Evolutionary conservation across 2,329 filamentous ascomycete species (phyloP).

Genomic region (Spiromastix sp.): DNA sequence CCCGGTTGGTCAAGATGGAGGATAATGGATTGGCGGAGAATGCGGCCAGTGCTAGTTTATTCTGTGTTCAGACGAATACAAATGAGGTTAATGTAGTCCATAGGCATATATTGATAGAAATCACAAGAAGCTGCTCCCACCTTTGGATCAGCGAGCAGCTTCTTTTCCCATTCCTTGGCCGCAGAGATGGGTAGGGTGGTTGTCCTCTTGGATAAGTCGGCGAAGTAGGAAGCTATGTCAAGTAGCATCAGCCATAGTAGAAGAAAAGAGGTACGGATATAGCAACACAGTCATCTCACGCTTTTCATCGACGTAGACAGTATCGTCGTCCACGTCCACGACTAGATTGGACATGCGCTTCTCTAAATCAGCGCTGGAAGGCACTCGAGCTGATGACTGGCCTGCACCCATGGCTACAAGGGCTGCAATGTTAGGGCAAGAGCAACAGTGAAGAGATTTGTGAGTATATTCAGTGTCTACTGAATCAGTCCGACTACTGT

Average conservation of each 20-base stretch:
- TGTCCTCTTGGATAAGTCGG: constrained; percentile 8
- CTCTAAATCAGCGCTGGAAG: neutral
- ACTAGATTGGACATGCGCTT: constrained; percentile 4
- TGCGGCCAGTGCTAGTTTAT: constrained; percentile 65
- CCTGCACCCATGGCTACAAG: constrained; percentile 11
- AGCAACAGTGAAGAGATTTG: too few species aligned
- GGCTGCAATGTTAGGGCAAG: too few species aligned
- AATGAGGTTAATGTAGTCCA: too few species aligned
- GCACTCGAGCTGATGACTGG: constrained; percentile 5
- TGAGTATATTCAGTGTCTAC: too few species aligned
- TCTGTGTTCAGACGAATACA: constrained; percentile 26
- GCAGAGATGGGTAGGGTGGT: constrained; percentile 14
- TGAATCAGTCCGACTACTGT: too few species aligned
- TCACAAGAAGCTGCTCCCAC: constrained; percentile 11
- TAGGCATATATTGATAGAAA: neutral
- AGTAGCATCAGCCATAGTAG: too few species aligned
- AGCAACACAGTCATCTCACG: too few species aligned
- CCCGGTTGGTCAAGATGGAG: constrained; percentile 53
- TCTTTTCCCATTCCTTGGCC: constrained; percentile 18
- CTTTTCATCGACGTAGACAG: constrained; percentile 9
- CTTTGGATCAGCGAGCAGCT: constrained; percentile 18
- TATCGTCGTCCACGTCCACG: constrained; percentile 1
- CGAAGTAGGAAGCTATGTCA: too few species aligned
- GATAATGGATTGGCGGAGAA: constrained; percentile 58
- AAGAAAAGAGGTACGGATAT: too few species aligned